Base-by-base conservation (phyloP, 257 asterid genomes). In the Petrea volubilis region DNA sequence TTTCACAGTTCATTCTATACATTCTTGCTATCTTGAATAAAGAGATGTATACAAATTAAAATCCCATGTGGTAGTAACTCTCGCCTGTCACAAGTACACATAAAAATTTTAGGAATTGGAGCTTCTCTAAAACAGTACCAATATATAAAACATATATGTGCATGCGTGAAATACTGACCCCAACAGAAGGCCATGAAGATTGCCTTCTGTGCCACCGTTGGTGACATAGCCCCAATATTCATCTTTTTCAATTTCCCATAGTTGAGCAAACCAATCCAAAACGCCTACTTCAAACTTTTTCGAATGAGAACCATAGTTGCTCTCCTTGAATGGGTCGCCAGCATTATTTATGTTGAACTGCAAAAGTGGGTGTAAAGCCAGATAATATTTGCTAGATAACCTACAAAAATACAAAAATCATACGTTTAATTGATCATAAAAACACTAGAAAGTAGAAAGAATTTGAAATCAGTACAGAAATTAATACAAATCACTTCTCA, bases 201-300 rank as follows among this genome's bases (percentile, higher is more conserved):
- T 85, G 49, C 93, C 90, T 79, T 85, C 90, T 9, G 90, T 77
- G 25, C 90, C 93, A 67, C 93, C 84, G 74, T 85, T 87, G 20
- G 93, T 85, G 60, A 85, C 79, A 60, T 87, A 85, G 33, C 93
- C 90, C 88, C 88, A 87, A 29, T 82, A 87, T 43, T 87, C 87
- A 75, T 79, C 71, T 69, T 75, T 87, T 70, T 85, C 87, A 38
- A 85, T 77, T 36, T 81, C 88, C 90, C 87, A 87, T 10, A 82
- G 40, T 38, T 80, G 77, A 0, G 87, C 90, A 73, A 84, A 87
- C 93, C 93, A 87, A 73, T 87, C 90, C 50, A 87, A 77, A 27
- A 82, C 92, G 27, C 87, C 89, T 12, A 82, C 84, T 76, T 86
- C 92, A 73, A 86, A 86, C 70, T 84, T 82, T 68, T 85, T 86